These are phyloP conservation scores for Rossbeevera mucosa DNA, from an alignment of 768 basidiomycete genomes.

Conservation along the genomic window DNA sequence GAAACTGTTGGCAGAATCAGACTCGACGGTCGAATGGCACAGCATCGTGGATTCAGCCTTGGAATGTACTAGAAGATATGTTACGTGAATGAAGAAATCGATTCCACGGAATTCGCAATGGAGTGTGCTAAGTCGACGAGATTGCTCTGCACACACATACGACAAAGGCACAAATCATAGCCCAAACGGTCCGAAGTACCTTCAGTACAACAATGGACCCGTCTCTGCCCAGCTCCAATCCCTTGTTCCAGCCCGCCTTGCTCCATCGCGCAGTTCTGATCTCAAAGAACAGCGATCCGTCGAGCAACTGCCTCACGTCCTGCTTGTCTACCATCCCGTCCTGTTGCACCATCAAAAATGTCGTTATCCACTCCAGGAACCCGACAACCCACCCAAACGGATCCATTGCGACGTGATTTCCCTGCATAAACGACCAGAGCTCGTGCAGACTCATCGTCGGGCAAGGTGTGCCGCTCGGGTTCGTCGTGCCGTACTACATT, in stretches of 20 bases:
- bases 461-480: slow-evolving; percentile 6
- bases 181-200: slow-evolving; percentile 26
- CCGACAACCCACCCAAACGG: slow-evolving; percentile 35
- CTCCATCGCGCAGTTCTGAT: slow-evolving; percentile 22
- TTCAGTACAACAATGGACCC: slow-evolving; percentile 30
- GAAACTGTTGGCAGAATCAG: no score
- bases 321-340: slow-evolving; percentile 39
- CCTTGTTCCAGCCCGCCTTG: slow-evolving; percentile 26
- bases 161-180: no score
- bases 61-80: no score
- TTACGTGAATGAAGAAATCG: no score
- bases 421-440: slow-evolving; percentile 29
- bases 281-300: slow-evolving; percentile 38
- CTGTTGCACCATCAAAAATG: slow-evolving; percentile 37
- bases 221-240: slow-evolving; percentile 29
- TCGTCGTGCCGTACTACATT: slow-evolving; percentile 14
- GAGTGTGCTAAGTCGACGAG: no score
- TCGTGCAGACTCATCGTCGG: slow-evolving; percentile 28
- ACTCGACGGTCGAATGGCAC: no score
- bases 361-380: slow-evolving; percentile 36
- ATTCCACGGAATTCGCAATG: no score
- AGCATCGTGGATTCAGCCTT: no score
- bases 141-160: no score
- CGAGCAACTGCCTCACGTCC: slow-evolving; percentile 38
- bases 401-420: slow-evolving; percentile 34